Evolutionary conservation across 1,284 basidiomycete species (phyloP).

Genomic region (Apiotrichum mycotoxinovorans): DNA sequence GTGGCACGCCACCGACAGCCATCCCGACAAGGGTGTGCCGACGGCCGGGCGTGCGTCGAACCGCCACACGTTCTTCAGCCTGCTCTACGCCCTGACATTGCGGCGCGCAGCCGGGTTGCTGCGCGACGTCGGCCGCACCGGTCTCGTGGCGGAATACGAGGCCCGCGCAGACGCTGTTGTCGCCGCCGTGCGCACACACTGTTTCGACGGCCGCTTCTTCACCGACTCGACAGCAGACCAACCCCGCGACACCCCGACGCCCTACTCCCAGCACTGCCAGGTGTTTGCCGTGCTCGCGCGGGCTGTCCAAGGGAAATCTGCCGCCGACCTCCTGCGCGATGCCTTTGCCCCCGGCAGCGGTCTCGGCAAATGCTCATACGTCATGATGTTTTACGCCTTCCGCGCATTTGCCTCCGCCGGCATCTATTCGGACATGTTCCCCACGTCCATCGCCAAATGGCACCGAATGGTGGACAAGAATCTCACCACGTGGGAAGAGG

Average conservation of each 20-base stretch:
- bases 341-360: slow-evolving; percentile 10
- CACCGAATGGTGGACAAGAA: slow-evolving; percentile 25
- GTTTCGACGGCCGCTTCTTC: slow-evolving; percentile 27
- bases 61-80: slow-evolving; percentile 31
- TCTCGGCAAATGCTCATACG: slow-evolving; percentile 28
- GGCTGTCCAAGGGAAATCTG: background rate
- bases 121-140: slow-evolving; percentile 18
- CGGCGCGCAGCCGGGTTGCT: slow-evolving; percentile 19
- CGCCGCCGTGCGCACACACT: slow-evolving; percentile 25
- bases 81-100: slow-evolving; percentile 30
- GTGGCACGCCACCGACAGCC: slow-evolving; percentile 21
- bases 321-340: slow-evolving; percentile 10
- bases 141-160: slow-evolving; percentile 22
- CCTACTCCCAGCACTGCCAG: slow-evolving; percentile 31
- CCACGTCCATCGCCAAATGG: slow-evolving; percentile 20
- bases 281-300: slow-evolving; percentile 28
- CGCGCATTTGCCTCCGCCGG: slow-evolving; percentile 27
- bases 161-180: slow-evolving; percentile 13
- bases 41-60: slow-evolving; percentile 24
- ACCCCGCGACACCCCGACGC: slow-evolving; percentile 1
- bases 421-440: slow-evolving; percentile 20
- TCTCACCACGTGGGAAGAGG: slow-evolving; percentile 34
- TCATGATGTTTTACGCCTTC: slow-evolving; percentile 33
- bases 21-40: slow-evolving; percentile 31
- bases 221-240: slow-evolving; percentile 28